Conservation (phyloP, 1,284 basidiomycete species). For the Cryptococcus neoformans region DNA sequence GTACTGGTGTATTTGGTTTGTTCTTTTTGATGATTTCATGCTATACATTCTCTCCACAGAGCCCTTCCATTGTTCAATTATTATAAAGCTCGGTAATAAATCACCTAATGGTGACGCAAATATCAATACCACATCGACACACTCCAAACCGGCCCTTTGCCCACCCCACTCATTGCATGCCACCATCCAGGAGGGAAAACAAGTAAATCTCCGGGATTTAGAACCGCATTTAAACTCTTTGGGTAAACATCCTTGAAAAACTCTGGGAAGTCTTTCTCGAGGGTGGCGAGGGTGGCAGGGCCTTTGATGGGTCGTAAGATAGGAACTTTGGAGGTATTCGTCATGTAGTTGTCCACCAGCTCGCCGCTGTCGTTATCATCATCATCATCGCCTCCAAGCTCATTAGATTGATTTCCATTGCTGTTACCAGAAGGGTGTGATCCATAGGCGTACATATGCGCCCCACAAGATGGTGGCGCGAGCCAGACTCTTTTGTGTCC, state of each 20-base stretch:
- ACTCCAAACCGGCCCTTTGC: constrained; percentile 42
- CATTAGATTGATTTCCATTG: constrained; percentile 13
- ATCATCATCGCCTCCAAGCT: constrained; percentile 37
- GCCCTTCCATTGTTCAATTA: too few relatives aligned
- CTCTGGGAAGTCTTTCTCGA: constrained; percentile 28
- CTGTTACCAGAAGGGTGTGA: constrained; percentile 30
- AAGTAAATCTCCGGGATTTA: constrained; percentile 77
- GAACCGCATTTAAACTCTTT: constrained; percentile 60
- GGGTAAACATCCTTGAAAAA: constrained; percentile 65
- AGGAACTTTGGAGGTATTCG: constrained; percentile 50
- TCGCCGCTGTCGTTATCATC: constrained; percentile 45
- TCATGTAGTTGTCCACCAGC: constrained; percentile 46
- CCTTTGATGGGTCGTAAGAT: constrained; percentile 28
- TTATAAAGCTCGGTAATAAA: too few relatives aligned
- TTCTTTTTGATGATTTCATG: too few relatives aligned
- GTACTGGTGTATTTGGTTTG: too few relatives aligned
- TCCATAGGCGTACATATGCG: constrained; percentile 57
- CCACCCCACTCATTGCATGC: constrained; percentile 84
- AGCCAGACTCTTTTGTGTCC: constrained; percentile 91
- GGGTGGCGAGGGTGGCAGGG: not conserved
- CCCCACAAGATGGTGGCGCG: constrained; percentile 63
- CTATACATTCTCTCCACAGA: too few relatives aligned
- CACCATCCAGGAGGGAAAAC: constrained; percentile 90
- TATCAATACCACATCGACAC: constrained; percentile 48
- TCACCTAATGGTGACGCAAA: not conserved